Conservation (phyloP, 192 early-diverging fungal genomes). For the Coemansia sp. region DNA sequence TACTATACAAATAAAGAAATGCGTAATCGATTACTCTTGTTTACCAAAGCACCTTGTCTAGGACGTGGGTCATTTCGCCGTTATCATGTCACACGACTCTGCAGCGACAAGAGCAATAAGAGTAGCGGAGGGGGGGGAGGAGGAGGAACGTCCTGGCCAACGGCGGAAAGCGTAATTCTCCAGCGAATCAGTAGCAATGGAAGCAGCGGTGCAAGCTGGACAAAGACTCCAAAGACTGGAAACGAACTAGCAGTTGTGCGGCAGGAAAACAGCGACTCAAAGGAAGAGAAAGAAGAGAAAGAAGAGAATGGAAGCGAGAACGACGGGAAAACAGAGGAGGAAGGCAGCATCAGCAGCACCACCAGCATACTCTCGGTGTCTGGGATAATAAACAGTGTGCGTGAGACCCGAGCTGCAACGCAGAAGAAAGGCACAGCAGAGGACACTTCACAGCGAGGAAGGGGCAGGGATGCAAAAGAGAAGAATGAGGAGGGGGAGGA, state of each 20-base stretch:
- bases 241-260: constrained; percentile 7
- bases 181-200: constrained; percentile 44
- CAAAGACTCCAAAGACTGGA: background rate
- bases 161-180: constrained; percentile 52
- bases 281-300: background rate
- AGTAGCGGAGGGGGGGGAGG: too few species aligned
- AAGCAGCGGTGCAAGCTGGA: constrained; percentile 11
- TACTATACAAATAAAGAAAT: too few species aligned
- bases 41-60: too few species aligned
- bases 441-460: background rate
- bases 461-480: background rate
- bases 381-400: constrained; percentile 36
- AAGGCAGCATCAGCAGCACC: constrained; percentile 9
- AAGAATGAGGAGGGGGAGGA: background rate
- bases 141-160: constrained; percentile 37
- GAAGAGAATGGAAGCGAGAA: background rate
- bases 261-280: too few species aligned
- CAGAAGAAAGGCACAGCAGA: background rate
- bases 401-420: constrained; percentile 27
- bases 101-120: constrained; percentile 1
- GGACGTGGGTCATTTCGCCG: background rate
- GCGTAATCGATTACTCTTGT: too few species aligned
- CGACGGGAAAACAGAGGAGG: background rate
- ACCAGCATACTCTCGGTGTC: constrained; percentile 25
- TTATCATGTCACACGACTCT: background rate